Conservation (phyloP, 1,284 basidiomycete species). For the Stygiomarasmius scandens region DNA sequence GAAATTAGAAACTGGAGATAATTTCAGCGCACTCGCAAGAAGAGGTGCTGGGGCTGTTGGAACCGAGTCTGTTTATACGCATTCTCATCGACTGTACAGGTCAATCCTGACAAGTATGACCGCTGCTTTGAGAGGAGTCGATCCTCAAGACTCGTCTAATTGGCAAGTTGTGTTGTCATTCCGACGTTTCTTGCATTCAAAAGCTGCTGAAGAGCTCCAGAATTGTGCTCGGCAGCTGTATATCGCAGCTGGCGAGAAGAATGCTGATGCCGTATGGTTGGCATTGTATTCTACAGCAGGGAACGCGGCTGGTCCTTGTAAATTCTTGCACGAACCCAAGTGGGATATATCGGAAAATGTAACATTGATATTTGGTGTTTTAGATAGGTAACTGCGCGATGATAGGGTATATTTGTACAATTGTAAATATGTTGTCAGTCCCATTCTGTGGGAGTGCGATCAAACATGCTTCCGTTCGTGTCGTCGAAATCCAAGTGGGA, state of each 20-base stretch:
- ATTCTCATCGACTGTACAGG: constrained; percentile 75
- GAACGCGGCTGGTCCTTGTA: constrained; percentile 36
- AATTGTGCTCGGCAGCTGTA: constrained; percentile 67
- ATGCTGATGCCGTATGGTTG: constrained; percentile 85
- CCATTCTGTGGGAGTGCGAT: background rate
- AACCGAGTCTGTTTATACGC: constrained; percentile 72
- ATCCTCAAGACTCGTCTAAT: constrained; percentile 65
- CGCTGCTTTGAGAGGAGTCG: constrained; percentile 63
- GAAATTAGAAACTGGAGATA: constrained; percentile 62
- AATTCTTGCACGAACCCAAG: constrained; percentile 52
- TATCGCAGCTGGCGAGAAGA: constrained; percentile 55
- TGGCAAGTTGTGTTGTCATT: constrained; percentile 82
- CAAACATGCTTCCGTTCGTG: constrained; percentile 4
- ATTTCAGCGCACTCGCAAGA: constrained; percentile 63
- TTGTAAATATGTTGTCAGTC: background rate
- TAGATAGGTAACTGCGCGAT: constrained; percentile 5
- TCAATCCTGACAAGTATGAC: constrained; percentile 75
- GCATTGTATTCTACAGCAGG: constrained; percentile 62
- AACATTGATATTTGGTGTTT: constrained; percentile 40
- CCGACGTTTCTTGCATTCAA: constrained; percentile 70
- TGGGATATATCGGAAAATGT: constrained; percentile 69
- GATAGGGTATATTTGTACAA: background rate
- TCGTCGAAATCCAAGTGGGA: background rate
- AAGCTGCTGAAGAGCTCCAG: constrained; percentile 76
- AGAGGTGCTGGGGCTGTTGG: constrained; percentile 53